Evolutionary conservation across 2,329 filamentous ascomycete species (phyloP).

Genomic region (Cladophialophora bantiana): DNA sequence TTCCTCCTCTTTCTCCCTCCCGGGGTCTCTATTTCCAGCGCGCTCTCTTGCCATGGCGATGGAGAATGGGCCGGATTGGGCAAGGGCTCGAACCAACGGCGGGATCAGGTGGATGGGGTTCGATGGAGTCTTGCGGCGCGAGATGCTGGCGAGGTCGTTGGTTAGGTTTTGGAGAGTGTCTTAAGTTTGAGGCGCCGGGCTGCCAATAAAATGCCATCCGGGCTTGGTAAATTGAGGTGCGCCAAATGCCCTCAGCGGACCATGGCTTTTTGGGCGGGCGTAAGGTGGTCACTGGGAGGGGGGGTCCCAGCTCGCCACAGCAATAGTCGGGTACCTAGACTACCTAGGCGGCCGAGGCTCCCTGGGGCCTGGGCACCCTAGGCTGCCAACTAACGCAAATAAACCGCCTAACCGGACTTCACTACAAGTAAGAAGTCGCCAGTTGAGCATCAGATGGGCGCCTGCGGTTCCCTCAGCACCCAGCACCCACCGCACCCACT

Average conservation of each 20-base stretch:
- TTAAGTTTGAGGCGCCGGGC: slow-evolving; percentile 23
- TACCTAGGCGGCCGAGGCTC: no score
- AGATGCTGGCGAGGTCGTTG: slow-evolving; percentile 24
- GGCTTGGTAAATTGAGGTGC: slow-evolving; percentile 13
- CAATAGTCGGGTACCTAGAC: not conserved
- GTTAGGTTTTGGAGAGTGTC: slow-evolving; percentile 37
- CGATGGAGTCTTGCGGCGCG: slow-evolving; percentile 9
- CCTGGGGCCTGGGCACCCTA: not conserved
- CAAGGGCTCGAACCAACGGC: slow-evolving; percentile 15
- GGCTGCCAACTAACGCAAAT: not conserved
- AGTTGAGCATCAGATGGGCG: slow-evolving; percentile 1
- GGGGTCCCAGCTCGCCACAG: not conserved
- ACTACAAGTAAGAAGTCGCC: slow-evolving; percentile 1
- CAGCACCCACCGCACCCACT: not conserved
- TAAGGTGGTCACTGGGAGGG: not conserved
- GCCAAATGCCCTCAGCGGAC: not conserved
- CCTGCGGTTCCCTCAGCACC: not conserved
- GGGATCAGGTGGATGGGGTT: slow-evolving; percentile 15
- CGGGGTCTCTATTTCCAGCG: not conserved
- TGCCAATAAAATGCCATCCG: slow-evolving; percentile 9
- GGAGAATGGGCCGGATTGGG: slow-evolving; percentile 15
- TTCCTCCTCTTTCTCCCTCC: not conserved
- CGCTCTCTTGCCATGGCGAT: slow-evolving; percentile 9
- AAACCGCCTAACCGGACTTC: not conserved
- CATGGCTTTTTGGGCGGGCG: not conserved